These are phyloP conservation scores for Penicillium psychrofluorescens DNA, from an alignment of 495 filamentous ascomycete genomes.

Conservation along the genomic window DNA sequence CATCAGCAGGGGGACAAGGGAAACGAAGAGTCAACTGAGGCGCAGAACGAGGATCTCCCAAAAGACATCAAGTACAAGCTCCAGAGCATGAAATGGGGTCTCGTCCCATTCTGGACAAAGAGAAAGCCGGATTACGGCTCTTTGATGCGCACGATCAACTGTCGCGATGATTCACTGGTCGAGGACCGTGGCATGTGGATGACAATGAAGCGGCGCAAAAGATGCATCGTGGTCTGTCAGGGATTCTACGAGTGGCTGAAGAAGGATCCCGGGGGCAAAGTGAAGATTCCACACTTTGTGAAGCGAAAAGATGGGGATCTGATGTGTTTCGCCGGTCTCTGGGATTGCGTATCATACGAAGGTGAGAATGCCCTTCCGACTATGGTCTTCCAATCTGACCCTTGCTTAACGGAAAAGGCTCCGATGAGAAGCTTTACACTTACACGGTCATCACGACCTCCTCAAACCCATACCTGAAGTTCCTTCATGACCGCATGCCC, in stretches of 20 bases:
- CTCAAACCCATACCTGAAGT: slow-evolving; percentile 69
- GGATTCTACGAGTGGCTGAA: slow-evolving; percentile 98
- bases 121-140: slow-evolving; percentile 68
- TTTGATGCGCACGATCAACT: slow-evolving; percentile 86
- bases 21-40: slow-evolving; percentile 1
- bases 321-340: slow-evolving; percentile 87
- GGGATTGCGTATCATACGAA: slow-evolving; percentile 81
- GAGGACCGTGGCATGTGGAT: slow-evolving; percentile 82
- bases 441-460: slow-evolving; percentile 91
- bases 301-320: slow-evolving; percentile 73
- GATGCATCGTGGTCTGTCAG: slow-evolving; percentile 80
- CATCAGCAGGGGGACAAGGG: slow-evolving; percentile 7
- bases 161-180: slow-evolving; percentile 79
- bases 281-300: slow-evolving; percentile 75
- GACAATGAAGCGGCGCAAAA: slow-evolving; percentile 77
- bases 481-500: slow-evolving; percentile 92
- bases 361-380: slow-evolving; percentile 31
- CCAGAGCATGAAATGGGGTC: slow-evolving; percentile 88
- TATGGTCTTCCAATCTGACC: no score
- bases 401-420: slow-evolving; percentile 15
- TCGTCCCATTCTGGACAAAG: slow-evolving; percentile 90
- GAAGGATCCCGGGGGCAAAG: slow-evolving; percentile 61
- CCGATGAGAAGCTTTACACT: slow-evolving; percentile 65
- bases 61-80: slow-evolving; percentile 61
- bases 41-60: not conserved